A percentile compares a stretch with the other conserved stretches of the same genome.
phyloP scores from a whole-genome alignment of 208 protist species.

The Trypanosoma melophagium region DNA sequence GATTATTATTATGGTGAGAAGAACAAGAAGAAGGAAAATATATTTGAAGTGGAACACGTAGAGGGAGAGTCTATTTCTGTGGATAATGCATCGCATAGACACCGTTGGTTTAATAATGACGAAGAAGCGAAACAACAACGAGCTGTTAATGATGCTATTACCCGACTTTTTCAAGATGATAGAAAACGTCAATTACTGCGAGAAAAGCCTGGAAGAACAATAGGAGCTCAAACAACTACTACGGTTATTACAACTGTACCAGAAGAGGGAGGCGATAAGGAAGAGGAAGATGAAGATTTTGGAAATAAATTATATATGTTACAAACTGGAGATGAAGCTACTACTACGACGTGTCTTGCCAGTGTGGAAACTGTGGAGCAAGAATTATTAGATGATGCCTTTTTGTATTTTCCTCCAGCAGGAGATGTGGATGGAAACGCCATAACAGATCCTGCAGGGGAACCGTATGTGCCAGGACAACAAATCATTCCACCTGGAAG shows the following conservation, averaged over 20 bases:
- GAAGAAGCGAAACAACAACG: slow-evolving; percentile 6
- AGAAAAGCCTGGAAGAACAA: slow-evolving; percentile 20
- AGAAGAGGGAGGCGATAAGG: no score
- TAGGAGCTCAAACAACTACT: slow-evolving; percentile 21
- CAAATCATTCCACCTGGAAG: slow-evolving; percentile 75
- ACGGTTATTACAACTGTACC: slow-evolving; percentile 15
- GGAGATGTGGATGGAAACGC: neutral
- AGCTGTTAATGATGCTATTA: slow-evolving; percentile 21
- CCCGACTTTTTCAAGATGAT: slow-evolving; percentile 33
- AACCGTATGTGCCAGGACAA: slow-evolving; percentile 78
- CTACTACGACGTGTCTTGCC: slow-evolving; percentile 1
- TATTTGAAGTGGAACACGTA: slow-evolving; percentile 6
- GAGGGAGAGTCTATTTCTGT: slow-evolving; percentile 11
- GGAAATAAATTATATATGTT: neutral
- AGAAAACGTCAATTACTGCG: slow-evolving; percentile 11
- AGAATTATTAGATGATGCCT: slow-evolving; percentile 81
- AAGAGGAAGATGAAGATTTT: slow-evolving; percentile 18
- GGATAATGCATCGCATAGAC: neutral
- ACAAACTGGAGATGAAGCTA: neutral
- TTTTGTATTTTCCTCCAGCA: slow-evolving; percentile 61
- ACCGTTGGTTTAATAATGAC: slow-evolving; percentile 1
- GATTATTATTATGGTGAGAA: slow-evolving; percentile 9
- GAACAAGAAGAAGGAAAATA: neutral
- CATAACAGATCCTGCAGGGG: slow-evolving; percentile 8
- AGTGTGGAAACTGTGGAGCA: slow-evolving; percentile 56